Conservation (phyloP, 208 protist genomes). For the Strigomonas culicis region DNA sequence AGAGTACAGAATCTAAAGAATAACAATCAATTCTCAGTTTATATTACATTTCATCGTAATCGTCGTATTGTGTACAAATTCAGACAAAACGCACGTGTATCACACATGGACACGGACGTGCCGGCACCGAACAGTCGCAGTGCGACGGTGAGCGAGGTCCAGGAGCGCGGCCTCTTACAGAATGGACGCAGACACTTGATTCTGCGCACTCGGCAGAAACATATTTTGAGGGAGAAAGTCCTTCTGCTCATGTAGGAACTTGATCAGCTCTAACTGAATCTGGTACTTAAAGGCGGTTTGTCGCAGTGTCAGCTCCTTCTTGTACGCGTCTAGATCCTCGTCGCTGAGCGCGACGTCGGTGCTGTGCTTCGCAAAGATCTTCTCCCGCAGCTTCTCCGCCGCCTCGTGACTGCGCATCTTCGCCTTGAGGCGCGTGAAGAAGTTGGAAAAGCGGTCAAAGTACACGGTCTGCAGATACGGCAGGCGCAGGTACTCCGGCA, state of each 20-base stretch:
- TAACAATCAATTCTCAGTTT: not conserved
- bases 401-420: constrained; percentile 47
- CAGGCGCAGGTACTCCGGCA: constrained; percentile 71
- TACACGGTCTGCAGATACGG: constrained; percentile 72
- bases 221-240: constrained; percentile 68
- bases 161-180: too few relatives aligned
- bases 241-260: constrained; percentile 84
- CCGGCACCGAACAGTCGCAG: too few relatives aligned
- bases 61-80: too few relatives aligned
- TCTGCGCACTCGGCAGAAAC: constrained; percentile 70
- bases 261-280: constrained; percentile 77
- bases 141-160: too few relatives aligned
- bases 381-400: constrained; percentile 32
- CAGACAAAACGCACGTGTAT: not conserved
- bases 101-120: too few relatives aligned
- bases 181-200: constrained; percentile 17
- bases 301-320: constrained; percentile 40
- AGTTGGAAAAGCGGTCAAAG: constrained; percentile 61
- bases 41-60: not conserved
- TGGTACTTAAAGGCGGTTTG: constrained; percentile 42
- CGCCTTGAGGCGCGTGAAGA: constrained; percentile 61
- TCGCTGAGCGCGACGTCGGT: constrained; percentile 19
- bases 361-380: constrained; percentile 32
- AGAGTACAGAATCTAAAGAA: not conserved
- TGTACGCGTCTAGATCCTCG: constrained; percentile 28